Percentiles rank a stretch among this genome's conserved stretches.
These are phyloP conservation scores for Phytophthora cactorum DNA, from an alignment of 352 stramenopile genomes.

Conservation along the genomic window DNA sequence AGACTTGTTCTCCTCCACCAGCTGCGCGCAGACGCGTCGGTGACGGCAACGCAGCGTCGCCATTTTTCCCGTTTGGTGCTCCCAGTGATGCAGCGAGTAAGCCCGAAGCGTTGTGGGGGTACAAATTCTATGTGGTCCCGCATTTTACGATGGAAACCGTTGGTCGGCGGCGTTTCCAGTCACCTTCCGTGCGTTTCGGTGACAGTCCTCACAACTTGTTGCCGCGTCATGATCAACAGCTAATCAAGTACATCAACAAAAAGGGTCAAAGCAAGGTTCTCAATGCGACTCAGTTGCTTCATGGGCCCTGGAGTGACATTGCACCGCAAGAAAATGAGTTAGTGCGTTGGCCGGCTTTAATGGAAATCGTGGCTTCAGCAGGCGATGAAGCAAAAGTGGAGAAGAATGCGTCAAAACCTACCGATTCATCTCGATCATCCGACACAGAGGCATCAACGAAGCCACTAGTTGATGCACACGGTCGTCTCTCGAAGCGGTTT, in stretches of 20 bases:
- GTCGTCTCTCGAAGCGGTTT: conserved; percentile 64
- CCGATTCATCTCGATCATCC: not conserved
- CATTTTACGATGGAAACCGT: conserved; percentile 66
- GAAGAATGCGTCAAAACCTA: conserved; percentile 4
- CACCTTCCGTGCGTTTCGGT: conserved; percentile 34
- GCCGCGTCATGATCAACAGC: conserved; percentile 60
- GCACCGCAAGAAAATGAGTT: conserved; percentile 64
- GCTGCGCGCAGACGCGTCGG: conserved; percentile 36
- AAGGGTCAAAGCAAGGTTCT: conserved; percentile 54
- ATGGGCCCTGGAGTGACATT: conserved; percentile 65
- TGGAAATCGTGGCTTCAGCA: conserved; percentile 58
- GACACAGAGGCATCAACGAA: not conserved
- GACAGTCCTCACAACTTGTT: conserved; percentile 24
- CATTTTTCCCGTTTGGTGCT: conserved; percentile 35
- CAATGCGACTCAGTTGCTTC: conserved; percentile 55
- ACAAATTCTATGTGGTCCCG: conserved; percentile 75
- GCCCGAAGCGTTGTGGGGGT: conserved; percentile 55
- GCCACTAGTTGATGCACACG: conserved; percentile 31
- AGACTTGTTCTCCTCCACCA: conserved; percentile 30
- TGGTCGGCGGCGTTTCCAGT: conserved; percentile 55
- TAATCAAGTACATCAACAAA: conserved; percentile 84
- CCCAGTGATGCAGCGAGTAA: conserved; percentile 1
- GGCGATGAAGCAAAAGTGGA: conserved; percentile 15
- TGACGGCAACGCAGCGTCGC: conserved; percentile 18
- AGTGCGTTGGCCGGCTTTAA: conserved; percentile 70